These are phyloP conservation scores for Polygonum aviculare DNA, from an alignment of 148 eudicot species.

Conservation along the genomic window DNA sequence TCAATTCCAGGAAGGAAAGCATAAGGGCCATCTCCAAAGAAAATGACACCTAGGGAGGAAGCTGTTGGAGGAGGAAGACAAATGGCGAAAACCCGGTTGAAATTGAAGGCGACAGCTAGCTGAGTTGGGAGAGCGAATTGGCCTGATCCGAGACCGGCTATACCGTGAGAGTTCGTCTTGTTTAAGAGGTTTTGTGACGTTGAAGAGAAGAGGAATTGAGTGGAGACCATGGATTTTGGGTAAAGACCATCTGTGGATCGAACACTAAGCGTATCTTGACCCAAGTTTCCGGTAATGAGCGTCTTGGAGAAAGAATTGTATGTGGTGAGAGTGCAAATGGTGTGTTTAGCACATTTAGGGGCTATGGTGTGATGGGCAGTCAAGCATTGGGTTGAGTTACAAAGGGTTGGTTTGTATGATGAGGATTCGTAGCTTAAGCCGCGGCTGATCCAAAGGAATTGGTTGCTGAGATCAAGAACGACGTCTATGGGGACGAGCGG, in stretches of 20 bases:
- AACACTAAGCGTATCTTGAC: constrained; percentile 22
- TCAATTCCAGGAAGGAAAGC: constrained; percentile 27
- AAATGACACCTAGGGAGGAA: constrained; percentile 15
- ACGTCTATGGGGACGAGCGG: constrained; percentile 15
- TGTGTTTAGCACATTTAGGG: constrained; percentile 17
- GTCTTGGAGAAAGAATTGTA: constrained; percentile 20
- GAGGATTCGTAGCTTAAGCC: constrained; percentile 4
- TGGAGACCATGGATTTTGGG: constrained; percentile 17
- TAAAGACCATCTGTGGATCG: constrained; percentile 34
- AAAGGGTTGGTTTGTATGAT: background rate
- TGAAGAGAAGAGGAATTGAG: constrained; percentile 27
- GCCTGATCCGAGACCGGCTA: constrained; percentile 39
- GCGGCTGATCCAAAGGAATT: constrained; percentile 16
- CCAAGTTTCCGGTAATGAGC: constrained; percentile 18
- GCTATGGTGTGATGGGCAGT: background rate
- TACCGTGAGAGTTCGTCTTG: constrained; percentile 22
- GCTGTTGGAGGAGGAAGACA: constrained; percentile 23
- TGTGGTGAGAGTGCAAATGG: constrained; percentile 21
- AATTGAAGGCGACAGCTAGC: constrained; percentile 20
- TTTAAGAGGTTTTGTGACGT: constrained; percentile 28
- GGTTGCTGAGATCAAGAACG: constrained; percentile 18
- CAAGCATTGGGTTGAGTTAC: constrained; percentile 3
- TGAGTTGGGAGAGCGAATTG: constrained; percentile 28
- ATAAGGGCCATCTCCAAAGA: constrained; percentile 43
- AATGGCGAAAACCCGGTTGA: constrained; percentile 28